phyloP scores from a whole-genome alignment of 805 yeast species.

The Lipomyces lipofer region DNA sequence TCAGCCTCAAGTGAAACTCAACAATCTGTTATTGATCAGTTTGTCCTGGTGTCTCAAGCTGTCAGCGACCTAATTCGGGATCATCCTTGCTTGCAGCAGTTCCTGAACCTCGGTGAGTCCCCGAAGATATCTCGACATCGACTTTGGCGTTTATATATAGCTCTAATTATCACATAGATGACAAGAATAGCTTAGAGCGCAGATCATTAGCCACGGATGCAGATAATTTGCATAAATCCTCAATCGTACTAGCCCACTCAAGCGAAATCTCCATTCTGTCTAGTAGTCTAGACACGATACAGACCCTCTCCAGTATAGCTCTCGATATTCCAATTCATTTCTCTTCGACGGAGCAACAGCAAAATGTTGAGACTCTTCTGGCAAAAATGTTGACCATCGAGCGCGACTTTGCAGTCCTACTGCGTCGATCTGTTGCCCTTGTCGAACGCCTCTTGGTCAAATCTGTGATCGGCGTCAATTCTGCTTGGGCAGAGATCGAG shows the following conservation, averaged over 20 bases:
- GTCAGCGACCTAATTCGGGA: conserved; percentile 1
- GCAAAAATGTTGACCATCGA: not conserved
- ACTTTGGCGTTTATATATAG: too few relatives aligned
- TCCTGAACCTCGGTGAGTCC: conserved; percentile 6
- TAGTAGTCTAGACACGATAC: conserved; percentile 3
- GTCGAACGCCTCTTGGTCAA: conserved; percentile 16
- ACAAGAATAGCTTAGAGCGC: too few relatives aligned
- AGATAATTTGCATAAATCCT: not conserved
- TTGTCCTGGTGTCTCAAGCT: not conserved
- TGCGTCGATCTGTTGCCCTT: conserved; percentile 14
- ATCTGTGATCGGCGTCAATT: conserved; percentile 19
- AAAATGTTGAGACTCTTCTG: not conserved
- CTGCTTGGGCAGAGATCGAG: conserved; percentile 24
- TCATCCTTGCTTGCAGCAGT: conserved; percentile 4
- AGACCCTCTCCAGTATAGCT: conserved; percentile 3
- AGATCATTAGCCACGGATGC: too few relatives aligned
- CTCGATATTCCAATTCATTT: not conserved
- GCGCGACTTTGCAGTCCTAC: not conserved
- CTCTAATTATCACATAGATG: too few relatives aligned
- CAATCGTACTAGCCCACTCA: conserved; percentile 17
- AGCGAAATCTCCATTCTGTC: conserved; percentile 13
- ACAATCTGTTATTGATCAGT: conserved; percentile 4
- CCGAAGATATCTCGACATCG: too few relatives aligned
- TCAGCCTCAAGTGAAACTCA: not conserved
- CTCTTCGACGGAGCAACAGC: not conserved